Evolutionary conservation across 176 grass and related monocot genomes (phyloP), one percentile per base, ranked within the genome.

Genomic region (Musa troglodytarum): DNA sequence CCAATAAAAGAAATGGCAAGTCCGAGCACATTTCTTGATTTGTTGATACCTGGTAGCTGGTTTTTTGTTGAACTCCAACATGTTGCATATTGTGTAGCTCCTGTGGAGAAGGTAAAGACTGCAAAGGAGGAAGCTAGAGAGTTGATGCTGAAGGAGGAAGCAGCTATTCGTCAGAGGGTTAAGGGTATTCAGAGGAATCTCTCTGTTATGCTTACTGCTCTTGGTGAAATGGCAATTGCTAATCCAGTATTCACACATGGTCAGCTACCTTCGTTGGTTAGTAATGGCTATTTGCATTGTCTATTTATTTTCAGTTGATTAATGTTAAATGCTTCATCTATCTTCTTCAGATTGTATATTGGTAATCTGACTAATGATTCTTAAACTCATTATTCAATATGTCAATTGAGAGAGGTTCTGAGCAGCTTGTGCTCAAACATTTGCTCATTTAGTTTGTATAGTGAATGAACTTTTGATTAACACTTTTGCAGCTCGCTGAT

Each of bases 91-190:
- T 79, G 63, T 73, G 24, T 82, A 87, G 88, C 72, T 88, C 86
- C 71, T 49, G 78, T 70, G 1, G 94, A 98, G 53, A 98, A 98
- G 86, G 78, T 72, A 26, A 98, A 98, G 85, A 89, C 86, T 49
- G 90, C 94, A 52, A 98, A 98, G 89, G 94, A 98, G 82, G 90
- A 98, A 84, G 94, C 94, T 8, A 89, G 90, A 54, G 94, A 93
- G 59, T 80, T 89, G 63, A 80, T 90, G 65, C 69, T 98, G 80
- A 93, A 84, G 56, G 88, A 98, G 78, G 94, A 98, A 91, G 82
- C 88, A 83, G 85, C 85, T 83, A 53, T 87, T 49, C 86, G 88
- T 85, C 78, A 77, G 73, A 91, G 85, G 80, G 86, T 98, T 81
- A 77, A 78, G 55, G 75, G 87, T 76, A 86, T 98, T 63, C 90